phyloP scores from a whole-genome alignment of 202 grass and related monocot species.

The Elaeis oleifera region DNA sequence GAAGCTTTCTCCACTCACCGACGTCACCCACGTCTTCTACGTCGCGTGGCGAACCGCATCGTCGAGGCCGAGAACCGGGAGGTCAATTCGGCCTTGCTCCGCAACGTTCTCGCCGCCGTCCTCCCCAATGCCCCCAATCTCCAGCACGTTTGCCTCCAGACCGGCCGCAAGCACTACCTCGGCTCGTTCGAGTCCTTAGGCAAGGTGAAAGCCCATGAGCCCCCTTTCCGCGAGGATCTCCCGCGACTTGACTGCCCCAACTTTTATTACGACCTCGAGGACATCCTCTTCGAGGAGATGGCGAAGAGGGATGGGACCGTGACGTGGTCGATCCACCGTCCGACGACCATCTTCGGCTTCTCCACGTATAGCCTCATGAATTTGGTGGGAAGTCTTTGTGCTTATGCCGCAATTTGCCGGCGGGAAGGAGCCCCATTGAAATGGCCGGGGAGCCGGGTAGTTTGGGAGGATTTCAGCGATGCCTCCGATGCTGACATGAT shows the following conservation, averaged over 20 bases:
- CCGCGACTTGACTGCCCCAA: background rate
- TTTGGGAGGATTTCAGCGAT: constrained; percentile 12
- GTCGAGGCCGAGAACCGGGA: background rate
- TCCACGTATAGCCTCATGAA: constrained; percentile 3
- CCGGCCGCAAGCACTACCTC: constrained; percentile 16
- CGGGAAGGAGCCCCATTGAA: constrained; percentile 4
- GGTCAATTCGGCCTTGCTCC: constrained; percentile 9
- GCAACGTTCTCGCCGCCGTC: constrained; percentile 18
- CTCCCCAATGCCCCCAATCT: background rate
- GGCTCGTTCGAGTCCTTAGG: background rate
- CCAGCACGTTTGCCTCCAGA: constrained; percentile 21
- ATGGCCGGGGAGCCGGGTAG: constrained; percentile 2
- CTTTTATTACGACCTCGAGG: constrained; percentile 12
- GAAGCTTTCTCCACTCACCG: constrained; percentile 8
- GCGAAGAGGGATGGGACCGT: constrained; percentile 11
- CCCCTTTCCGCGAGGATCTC: constrained; percentile 11
- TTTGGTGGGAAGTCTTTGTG: background rate
- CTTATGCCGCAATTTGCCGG: constrained; percentile 13
- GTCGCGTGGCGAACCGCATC: background rate
- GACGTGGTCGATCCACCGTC: constrained; percentile 20
- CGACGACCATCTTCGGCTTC: constrained; percentile 17
- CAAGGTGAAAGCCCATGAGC: background rate
- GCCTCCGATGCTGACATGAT: constrained; percentile 17
- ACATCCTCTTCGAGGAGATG: constrained; percentile 16
- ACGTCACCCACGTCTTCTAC: constrained; percentile 19